Evolutionary conservation across 139 green algal genomes (phyloP).

Genomic region (Monoraphidium neglectum): DNA sequence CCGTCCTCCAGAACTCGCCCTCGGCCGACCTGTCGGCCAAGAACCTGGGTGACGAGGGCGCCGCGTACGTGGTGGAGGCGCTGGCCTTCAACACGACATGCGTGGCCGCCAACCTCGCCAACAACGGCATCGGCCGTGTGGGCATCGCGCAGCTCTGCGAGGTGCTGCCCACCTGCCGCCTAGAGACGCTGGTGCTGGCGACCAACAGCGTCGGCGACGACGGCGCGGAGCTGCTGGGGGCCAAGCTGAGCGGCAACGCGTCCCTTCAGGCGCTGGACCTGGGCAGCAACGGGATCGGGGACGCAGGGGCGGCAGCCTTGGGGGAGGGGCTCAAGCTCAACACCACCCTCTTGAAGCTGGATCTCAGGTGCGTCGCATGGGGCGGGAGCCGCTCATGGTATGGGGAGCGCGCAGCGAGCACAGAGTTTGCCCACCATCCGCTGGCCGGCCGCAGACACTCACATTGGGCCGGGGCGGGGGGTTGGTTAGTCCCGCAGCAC

Average conservation of each 20-base stretch:
- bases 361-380: too few relatives aligned
- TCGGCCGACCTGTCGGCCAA: conserved; percentile 80
- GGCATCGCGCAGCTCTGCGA: conserved; percentile 71
- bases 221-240: conserved; percentile 63
- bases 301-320: conserved; percentile 59
- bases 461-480: too few relatives aligned
- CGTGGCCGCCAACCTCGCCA: conserved; percentile 78
- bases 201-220: conserved; percentile 77
- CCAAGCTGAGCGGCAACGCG: conserved; percentile 50
- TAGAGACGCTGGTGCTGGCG: conserved; percentile 62
- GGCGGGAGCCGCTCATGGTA: too few relatives aligned
- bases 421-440: too few relatives aligned
- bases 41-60: conserved; percentile 91
- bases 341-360: not conserved
- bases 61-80: conserved; percentile 82
- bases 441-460: too few relatives aligned
- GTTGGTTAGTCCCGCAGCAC: too few relatives aligned
- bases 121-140: conserved; percentile 87
- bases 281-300: conserved; percentile 87
- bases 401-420: too few relatives aligned
- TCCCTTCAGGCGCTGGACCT: conserved; percentile 84
- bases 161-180: conserved; percentile 45
- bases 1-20: conserved; percentile 60
- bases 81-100: conserved; percentile 93
- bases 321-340: not conserved